Base-by-base conservation (phyloP, 352 stramenopile genomes). In the Pythium volutum region DNA sequence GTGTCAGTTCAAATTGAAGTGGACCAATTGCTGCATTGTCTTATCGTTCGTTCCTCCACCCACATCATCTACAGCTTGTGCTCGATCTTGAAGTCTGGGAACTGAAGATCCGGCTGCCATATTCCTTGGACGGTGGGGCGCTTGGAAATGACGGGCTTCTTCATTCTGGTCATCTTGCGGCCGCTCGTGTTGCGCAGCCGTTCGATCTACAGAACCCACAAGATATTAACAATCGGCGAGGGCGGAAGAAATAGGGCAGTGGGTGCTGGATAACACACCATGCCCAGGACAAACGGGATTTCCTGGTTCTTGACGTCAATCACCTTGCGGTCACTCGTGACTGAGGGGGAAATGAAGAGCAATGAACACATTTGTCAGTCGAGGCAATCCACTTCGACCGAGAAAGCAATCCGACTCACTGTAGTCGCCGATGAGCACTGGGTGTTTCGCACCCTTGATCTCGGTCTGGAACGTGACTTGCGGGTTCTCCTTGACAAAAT, bases 271-370 rank as follows among this genome's bases (percentile, higher is more conserved):
- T 20, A 9, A 38, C 71, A 62, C 47, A 93, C 84, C 82, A 91
- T 84, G 64, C 74, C 79, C 69, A 95, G 62, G 42, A 95, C 86
- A 50, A 91, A 89, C 33, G 76, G 61, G 46, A 93, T 81, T 18
- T 95, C 82, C 74, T 93, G 76, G 78, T 95, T 95, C 79, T 95
- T 95, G 36, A 95, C 79, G 57, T 95, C 87, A 55, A 79, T 78
- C 16, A 95, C 87, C 71, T 95, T 95, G 47, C 70, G 80, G 61
- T 89, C 61, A 56, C 84, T 77, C 59, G 82, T 92, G 71, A 95
- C 84, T 94, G 45, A 23, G 38, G 18, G 50, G 62, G 4, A 62
- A 26, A 52, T 50, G 55, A 27, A 8, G 10, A 18, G 7, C 10
- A 5, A n/a, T 27, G 47, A 39, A 54, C 27, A 14, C 46, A 12